Conservation (phyloP, 805 yeast genomes). For the Schizosaccharomyces pombe region ASM294v3 CU329670.1:5535001-5535500, state of each 20-base stretch:
- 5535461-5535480: constrained; percentile 23
- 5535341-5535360: constrained; percentile 33
- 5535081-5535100: too few species aligned
- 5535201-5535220: neutral
- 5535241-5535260: neutral
- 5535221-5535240: neutral
- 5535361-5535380: constrained; percentile 26
- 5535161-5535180: neutral
- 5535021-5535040: too few species aligned
- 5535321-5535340: constrained; percentile 38
- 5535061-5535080: too few species aligned
- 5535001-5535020: too few species aligned
- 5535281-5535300: constrained; percentile 1
- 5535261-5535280: neutral
- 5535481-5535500: constrained; percentile 22
- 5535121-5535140: too few species aligned
- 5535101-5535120: too few species aligned
- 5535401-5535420: constrained; percentile 16
- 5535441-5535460: constrained; percentile 21
- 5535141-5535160: too few species aligned
- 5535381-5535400: constrained; percentile 26
- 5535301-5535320: constrained; percentile 14
- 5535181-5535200: neutral
- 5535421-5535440: constrained; percentile 22
- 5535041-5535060: too few species aligned